These are phyloP conservation scores for Hondaea fermentalgiana DNA, from an alignment of 108 stramenopile species.

Conservation along the genomic window DNA sequence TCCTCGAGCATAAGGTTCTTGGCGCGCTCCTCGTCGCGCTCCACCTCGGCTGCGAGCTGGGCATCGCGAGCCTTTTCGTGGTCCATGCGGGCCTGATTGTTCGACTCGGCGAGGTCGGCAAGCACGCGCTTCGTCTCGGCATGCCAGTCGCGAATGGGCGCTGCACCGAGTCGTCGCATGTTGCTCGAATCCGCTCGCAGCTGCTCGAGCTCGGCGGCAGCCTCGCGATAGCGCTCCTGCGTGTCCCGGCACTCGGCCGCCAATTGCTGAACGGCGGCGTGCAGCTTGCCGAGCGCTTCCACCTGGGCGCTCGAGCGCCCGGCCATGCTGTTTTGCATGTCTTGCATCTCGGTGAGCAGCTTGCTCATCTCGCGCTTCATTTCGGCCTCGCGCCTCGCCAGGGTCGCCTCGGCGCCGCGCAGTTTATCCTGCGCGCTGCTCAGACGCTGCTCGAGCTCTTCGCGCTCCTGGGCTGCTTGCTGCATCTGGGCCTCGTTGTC, in stretches of 20 bases:
- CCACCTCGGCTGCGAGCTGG: neutral
- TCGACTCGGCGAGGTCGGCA: neutral
- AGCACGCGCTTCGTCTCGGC: slow-evolving; percentile 4
- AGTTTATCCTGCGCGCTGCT: neutral
- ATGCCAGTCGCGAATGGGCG: neutral
- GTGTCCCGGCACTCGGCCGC: neutral
- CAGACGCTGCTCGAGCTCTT: neutral
- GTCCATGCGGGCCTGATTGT: neutral
- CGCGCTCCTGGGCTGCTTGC: neutral
- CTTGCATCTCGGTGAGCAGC: neutral
- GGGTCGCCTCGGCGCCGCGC: neutral
- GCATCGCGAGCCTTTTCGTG: neutral
- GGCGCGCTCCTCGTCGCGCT: slow-evolving; percentile 16
- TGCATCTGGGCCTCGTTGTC: slow-evolving; percentile 1
- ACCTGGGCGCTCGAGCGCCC: neutral
- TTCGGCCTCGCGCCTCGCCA: neutral
- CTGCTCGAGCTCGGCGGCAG: neutral
- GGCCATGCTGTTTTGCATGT: neutral
- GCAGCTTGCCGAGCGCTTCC: neutral
- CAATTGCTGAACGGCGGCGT: neutral
- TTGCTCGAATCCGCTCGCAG: neutral
- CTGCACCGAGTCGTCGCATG: neutral
- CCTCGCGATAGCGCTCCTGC: neutral
- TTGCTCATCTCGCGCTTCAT: neutral
- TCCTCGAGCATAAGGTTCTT: slow-evolving; percentile 18